Base-by-base conservation (phyloP, 2,329 filamentous ascomycete species). In the Pestalotiopsis sp. region DNA sequence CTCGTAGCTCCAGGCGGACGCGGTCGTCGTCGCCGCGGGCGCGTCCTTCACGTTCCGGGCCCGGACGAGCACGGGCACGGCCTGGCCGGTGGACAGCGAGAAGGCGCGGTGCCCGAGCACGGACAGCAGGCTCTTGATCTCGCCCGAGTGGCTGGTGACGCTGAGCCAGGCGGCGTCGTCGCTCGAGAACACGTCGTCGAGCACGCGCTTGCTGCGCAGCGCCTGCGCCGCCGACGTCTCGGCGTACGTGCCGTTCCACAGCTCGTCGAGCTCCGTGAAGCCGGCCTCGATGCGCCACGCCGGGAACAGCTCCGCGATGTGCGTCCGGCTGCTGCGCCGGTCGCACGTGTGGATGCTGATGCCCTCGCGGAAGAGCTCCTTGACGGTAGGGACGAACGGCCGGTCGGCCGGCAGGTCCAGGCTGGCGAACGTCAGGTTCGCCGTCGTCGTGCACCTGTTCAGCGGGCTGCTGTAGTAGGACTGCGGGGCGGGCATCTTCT, bases 331-430 rank as follows among this genome's bases (percentile, higher is more conserved):
- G 25, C 85, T 86, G 11, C 91, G 84, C 38, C 87, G 84, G 78
- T 93, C 89, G 76, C 91, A 93, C 0, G 90, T 92, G 75, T 92
- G 91, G 57, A 89, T 87, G 66, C 86, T 89, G 67, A 93, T 87
- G 2, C 87, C 86, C 78, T 93, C 91, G 38, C 91, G 84, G 71
- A 93, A 82, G 45, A 86, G 76, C 73, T 93, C 91, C 78, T 92
- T 92, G 70, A 93, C 80, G 1, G 82, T 80, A 0, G 90, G 91
- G 2, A 78, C 77, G 72, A 92, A 92, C 0, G 84, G 85, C 12
- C 77, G 77, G 3, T 82, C 76, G 7, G 76, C 75, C 0, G 89
- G 88, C 2, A 92, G 75, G 2, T 81, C 73, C 2, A 93, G 81
- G 12, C 80, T 82, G 1, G 76, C 75, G 74, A 91, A 93, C 1